Base-by-base conservation (phyloP, 139 green algal species). In the Bryopsis sp. region DNA sequence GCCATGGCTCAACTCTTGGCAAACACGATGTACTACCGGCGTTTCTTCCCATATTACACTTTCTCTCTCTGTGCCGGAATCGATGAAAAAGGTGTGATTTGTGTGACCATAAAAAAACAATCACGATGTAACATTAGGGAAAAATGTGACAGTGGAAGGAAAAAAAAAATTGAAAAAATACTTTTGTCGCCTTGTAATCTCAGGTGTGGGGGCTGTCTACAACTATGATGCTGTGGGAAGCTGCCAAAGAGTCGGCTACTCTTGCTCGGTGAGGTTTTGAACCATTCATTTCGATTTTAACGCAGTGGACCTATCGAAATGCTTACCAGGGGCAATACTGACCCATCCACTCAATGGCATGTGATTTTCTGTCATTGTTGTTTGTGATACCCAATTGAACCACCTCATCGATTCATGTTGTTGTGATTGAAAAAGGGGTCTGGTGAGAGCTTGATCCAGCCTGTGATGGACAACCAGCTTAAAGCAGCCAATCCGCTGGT, bases 11-110 rank as follows among this genome's bases (percentile, higher is more conserved):
- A 99, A 87, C 87, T 97, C 63, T 81, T 99, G 34, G 88, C 83
- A 54, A 99, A 97, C 86, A 99, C 93, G 6, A 78, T 97, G 46
- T 96, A 96, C 79, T 87, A 91, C 74, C 93, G 95, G 78, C 87
- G 95, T 68, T 99, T 99, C 88, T 99, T 99, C 76, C 95, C 95
- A 2, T 98, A 96, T 81, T 99, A 97, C 90, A 97, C 95, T 19
- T 98, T 96, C 76, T 98, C 97, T 83, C 74, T 99, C 28, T 79
- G 84, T n/a, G 89, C 79, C 0, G 95, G 95, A 26, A 78, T 99
- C 31, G 95, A 99, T 73, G 77, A 86, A 15, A 59, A 97, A 58
- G 92, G 91, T 93, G 58, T 36, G 82, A 47, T 31, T 19, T n/a
- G n/a, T n/a, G n/a, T n/a, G n/a, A n/a, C n/a, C n/a, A n/a, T n/a